phyloP scores from a whole-genome alignment of 805 yeast species.

The Candida silvatica region DNA sequence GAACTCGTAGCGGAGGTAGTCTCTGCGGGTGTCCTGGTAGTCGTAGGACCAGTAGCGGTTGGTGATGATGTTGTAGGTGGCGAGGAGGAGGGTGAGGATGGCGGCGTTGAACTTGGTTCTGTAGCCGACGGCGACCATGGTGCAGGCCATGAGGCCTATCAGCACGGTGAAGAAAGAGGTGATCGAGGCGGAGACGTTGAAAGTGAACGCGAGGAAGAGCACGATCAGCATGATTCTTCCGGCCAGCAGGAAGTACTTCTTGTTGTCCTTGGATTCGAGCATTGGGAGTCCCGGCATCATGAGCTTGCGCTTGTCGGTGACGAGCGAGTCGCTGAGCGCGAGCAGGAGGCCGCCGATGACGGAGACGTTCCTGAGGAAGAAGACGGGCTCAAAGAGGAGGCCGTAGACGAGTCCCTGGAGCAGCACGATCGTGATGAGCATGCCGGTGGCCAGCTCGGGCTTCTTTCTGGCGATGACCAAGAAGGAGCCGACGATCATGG shows the following conservation, averaged over 20 bases:
- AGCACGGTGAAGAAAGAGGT: conserved; percentile 56
- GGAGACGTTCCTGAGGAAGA: conserved; percentile 79
- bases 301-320: conserved; percentile 59
- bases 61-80: conserved; percentile 65
- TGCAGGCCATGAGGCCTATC: conserved; percentile 61
- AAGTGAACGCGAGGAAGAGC: conserved; percentile 76
- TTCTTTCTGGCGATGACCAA: conserved; percentile 61
- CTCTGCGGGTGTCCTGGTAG: conserved; percentile 68
- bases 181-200: conserved; percentile 66
- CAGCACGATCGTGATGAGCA: conserved; percentile 61
- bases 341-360: conserved; percentile 88
- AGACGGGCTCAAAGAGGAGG: conserved; percentile 67
- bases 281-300: conserved; percentile 71
- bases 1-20: conserved; percentile 83
- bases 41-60: conserved; percentile 88
- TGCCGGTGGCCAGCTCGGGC: conserved; percentile 61
- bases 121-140: conserved; percentile 82
- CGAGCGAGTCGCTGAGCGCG: conserved; percentile 80
- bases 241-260: conserved; percentile 74
- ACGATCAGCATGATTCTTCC: conserved; percentile 83
- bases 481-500: conserved; percentile 69
- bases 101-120: conserved; percentile 86
- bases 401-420: conserved; percentile 88
- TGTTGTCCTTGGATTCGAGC: conserved; percentile 58
- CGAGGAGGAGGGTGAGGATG: conserved; percentile 56